phyloP scores from a whole-genome alignment of 1,284 basidiomycete species.

The Cryptococcus floricola region DNA sequence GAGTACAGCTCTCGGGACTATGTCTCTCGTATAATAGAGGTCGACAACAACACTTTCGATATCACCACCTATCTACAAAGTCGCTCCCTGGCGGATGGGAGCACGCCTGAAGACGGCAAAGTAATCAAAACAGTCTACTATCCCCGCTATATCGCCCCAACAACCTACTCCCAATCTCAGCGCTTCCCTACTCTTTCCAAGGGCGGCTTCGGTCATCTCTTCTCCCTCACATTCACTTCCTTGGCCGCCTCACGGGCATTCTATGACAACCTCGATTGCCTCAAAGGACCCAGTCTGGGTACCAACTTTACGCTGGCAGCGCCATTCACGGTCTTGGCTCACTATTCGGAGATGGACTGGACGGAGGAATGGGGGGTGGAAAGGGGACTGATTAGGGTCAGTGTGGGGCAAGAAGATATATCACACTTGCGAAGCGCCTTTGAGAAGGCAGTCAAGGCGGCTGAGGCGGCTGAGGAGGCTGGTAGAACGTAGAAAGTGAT shows the following conservation, averaged over 20 bases:
- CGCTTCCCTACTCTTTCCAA: constrained; percentile 42
- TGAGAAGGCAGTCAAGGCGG: constrained; percentile 60
- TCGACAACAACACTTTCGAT: constrained; percentile 78
- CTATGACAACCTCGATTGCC: constrained; percentile 76
- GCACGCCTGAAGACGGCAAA: constrained; percentile 30
- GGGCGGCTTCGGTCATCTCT: constrained; percentile 86
- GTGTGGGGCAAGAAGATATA: constrained; percentile 83
- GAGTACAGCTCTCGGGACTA: constrained; percentile 97
- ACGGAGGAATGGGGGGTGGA: constrained; percentile 83
- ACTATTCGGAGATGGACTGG: constrained; percentile 89
- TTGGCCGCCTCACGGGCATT: constrained; percentile 69
- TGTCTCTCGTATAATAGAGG: constrained; percentile 64
- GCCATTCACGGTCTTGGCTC: constrained; percentile 90
- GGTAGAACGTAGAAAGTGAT: neutral
- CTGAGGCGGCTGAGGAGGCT: constrained; percentile 50
- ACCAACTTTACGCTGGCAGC: constrained; percentile 94
- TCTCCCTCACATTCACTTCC: constrained; percentile 81
- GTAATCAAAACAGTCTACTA: constrained; percentile 83
- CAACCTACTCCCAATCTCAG: constrained; percentile 64
- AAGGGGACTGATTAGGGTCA: constrained; percentile 75
- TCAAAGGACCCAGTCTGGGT: constrained; percentile 89
- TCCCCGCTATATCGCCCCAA: constrained; percentile 73
- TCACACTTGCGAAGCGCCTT: constrained; percentile 62
- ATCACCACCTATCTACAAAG: constrained; percentile 74
- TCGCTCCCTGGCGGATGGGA: constrained; percentile 52